phyloP scores from a whole-genome alignment of 345 rosid genomes.

The Eutrema japonicum region DNA sequence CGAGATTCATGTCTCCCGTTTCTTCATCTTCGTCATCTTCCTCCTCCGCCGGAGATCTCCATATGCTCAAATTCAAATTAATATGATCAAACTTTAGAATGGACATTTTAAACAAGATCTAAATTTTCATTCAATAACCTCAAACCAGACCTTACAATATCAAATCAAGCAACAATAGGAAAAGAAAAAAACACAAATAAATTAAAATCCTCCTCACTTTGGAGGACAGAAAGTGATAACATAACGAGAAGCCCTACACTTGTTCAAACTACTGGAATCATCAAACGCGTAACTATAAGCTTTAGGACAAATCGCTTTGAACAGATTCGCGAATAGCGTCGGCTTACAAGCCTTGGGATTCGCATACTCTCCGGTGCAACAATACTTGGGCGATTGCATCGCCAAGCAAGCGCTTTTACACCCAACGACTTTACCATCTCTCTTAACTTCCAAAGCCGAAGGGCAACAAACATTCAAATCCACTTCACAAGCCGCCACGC shows the following conservation, averaged over 20 bases:
- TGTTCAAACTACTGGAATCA: constrained; percentile 84
- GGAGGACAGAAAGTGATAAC: constrained; percentile 95
- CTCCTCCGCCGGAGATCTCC: constrained; percentile 49
- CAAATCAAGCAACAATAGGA: not conserved
- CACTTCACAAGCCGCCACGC: constrained; percentile 80
- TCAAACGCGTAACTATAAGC: constrained; percentile 96
- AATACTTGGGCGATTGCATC: constrained; percentile 84
- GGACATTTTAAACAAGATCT: not conserved
- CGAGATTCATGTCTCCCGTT: constrained; percentile 79
- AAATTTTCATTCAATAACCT: constrained; percentile 4
- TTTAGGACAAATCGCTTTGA: constrained; percentile 90
- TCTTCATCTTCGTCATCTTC: constrained; percentile 44
- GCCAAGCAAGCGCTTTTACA: constrained; percentile 98
- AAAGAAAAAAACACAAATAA: not conserved
- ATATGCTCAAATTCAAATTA: constrained; percentile 52
- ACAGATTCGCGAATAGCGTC: constrained; percentile 73
- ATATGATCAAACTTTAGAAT: no score
- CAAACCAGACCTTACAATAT: constrained; percentile 8
- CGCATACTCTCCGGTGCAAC: constrained; percentile 80
- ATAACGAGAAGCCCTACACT: constrained; percentile 86
- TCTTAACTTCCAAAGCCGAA: constrained; percentile 77
- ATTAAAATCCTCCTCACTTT: constrained; percentile 41
- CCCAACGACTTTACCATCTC: constrained; percentile 65
- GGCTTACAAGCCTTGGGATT: constrained; percentile 84
- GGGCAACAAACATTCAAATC: constrained; percentile 88